phyloP scores from a whole-genome alignment of 768 basidiomycete genomes.

The Lentinula boryana region DNA sequence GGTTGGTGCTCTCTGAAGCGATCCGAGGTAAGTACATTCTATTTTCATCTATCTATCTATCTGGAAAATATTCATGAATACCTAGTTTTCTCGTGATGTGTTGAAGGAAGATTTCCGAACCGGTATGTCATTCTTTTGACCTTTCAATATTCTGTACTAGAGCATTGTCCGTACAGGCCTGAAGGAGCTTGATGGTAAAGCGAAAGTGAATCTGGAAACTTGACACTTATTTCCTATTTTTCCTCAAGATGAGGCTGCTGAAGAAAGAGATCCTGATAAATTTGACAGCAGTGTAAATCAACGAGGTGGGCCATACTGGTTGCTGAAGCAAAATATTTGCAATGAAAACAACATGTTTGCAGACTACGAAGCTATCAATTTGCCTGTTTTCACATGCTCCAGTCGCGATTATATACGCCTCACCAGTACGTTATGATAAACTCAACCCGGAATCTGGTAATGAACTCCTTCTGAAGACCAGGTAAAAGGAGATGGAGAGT shows the following conservation, averaged over 20 bases:
- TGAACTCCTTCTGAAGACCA: slow-evolving; percentile 31
- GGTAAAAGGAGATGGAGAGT: slow-evolving; percentile 54
- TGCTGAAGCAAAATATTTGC: neutral
- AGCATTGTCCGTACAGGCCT: slow-evolving; percentile 22
- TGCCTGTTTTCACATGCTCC: slow-evolving; percentile 60
- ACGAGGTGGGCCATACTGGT: slow-evolving; percentile 31
- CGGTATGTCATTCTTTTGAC: slow-evolving; percentile 12
- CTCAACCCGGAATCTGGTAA: neutral
- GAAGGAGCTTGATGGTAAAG: slow-evolving; percentile 52
- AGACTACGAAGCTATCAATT: slow-evolving; percentile 57
- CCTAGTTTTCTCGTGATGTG: slow-evolving; percentile 47
- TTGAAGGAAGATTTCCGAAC: slow-evolving; percentile 55
- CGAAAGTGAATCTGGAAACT: neutral
- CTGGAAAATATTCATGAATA: neutral
- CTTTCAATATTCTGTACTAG: neutral
- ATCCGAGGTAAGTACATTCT: slow-evolving; percentile 35
- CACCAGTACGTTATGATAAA: slow-evolving; percentile 27
- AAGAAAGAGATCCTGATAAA: slow-evolving; percentile 48
- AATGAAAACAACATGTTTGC: neutral
- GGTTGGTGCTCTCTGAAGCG: slow-evolving; percentile 54
- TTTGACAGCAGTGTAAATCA: slow-evolving; percentile 47
- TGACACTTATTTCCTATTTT: neutral
- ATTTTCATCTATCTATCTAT: neutral
- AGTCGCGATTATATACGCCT: slow-evolving; percentile 56
- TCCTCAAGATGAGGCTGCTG: slow-evolving; percentile 44